Percentiles rank a stretch among this genome's conserved stretches.
phyloP scores from a whole-genome alignment of 805 yeast species.

The Kurtzmaniella fragi region DNA sequence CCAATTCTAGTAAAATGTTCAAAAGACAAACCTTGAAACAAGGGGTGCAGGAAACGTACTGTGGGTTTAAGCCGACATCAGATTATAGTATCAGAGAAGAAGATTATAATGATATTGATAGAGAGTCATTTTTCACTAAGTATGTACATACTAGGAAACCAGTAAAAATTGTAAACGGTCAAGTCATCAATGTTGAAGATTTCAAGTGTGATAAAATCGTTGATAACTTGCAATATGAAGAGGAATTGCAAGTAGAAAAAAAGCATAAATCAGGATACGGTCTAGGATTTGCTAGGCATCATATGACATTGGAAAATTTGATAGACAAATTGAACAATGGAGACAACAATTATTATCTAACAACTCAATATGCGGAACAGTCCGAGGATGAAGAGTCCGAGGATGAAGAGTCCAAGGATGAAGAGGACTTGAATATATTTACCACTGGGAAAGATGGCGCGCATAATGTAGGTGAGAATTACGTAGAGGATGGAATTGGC shows the following conservation, averaged over 20 bases:
- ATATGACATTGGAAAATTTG: conserved; percentile 47
- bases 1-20: background rate
- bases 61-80: conserved; percentile 1
- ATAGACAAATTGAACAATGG: conserved; percentile 37
- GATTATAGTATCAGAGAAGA: background rate
- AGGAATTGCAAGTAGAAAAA: conserved; percentile 51
- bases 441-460: no score
- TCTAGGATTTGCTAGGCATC: conserved; percentile 50
- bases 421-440: conserved; percentile 1
- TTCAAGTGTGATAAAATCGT: conserved; percentile 33
- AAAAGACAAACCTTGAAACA: no score
- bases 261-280: conserved; percentile 63
- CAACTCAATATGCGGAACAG: conserved; percentile 58
- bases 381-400: conserved; percentile 12
- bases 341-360: conserved; percentile 50
- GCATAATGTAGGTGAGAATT: no score
- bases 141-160: conserved; percentile 46
- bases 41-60: background rate
- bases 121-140: conserved; percentile 27
- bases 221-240: conserved; percentile 30
- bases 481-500: conserved; percentile 1
- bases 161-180: conserved; percentile 32
- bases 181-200: conserved; percentile 20
- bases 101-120: background rate
- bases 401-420: conserved; percentile 5